Base-by-base conservation (phyloP, 305 asterid genomes). In the Solanum hybrid region DNA sequence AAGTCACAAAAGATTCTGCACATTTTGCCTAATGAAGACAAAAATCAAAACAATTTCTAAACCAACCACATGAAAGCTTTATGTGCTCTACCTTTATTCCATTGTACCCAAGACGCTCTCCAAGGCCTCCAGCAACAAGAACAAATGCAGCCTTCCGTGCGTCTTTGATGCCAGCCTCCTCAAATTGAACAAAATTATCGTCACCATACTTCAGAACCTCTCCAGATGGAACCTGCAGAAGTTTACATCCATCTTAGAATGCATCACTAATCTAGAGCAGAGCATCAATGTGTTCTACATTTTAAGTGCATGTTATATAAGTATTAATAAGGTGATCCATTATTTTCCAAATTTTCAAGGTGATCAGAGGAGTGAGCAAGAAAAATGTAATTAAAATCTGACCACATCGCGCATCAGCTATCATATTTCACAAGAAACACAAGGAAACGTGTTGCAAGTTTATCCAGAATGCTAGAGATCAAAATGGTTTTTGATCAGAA, bases 81-180 rank as follows among this genome's bases (percentile, higher is more conserved):
- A 13, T 6, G 14, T 79, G 83, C 45, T 87, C 89, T 91, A 98
- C 99, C 98, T 98, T 98, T 85, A 98, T 96, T 89, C 99, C 99
- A 51, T 96, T 97, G 94, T 97, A 98, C 81, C 99, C 99, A 90
- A 98, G 98, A 89, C 99, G 99, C 93, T 98, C 99, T 78, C 99
- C 99, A 81, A 98, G 99, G 91, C 99, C 99, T 73, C 99, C 99
- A 87, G 99, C 99, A 92, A 98, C 99, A 86, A 98, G 99, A 91
- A 98, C 98, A 90, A 98, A 98, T 87, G 98, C 99, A 90, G 98
- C 98, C 91, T 94, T 98, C 93, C 93, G 92, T 84, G 96, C 98
- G 93, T 97, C 99, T 81, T 92, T 95, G 37, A 98, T 94, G 77
- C 99, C 99, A 76, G 93, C 97, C 36, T 95, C 96, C 95, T 98